Conservation (phyloP, 2,329 filamentous ascomycete genomes). For the Trichoderma sp. region DNA sequence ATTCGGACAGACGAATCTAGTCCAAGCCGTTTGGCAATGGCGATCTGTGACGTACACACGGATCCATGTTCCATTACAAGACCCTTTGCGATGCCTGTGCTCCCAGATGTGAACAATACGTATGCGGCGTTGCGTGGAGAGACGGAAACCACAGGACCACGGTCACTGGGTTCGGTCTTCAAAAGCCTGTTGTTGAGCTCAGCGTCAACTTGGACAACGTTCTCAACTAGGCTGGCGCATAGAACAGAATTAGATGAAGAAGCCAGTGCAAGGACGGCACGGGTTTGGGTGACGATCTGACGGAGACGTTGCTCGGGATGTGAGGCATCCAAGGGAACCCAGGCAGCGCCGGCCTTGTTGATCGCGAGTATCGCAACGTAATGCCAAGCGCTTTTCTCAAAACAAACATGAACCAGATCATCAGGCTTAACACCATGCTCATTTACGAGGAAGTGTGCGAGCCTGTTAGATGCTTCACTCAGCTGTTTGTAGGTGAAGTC, state of each 20-base stretch:
- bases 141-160: neutral
- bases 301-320: constrained; percentile 24
- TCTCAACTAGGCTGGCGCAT: constrained; percentile 26
- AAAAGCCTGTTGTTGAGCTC: constrained; percentile 3
- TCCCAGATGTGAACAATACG: constrained; percentile 18
- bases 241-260: constrained; percentile 27
- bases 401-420: constrained; percentile 32
- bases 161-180: neutral
- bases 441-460: constrained; percentile 20
- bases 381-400: constrained; percentile 35
- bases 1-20: constrained; percentile 13
- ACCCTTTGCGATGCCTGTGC: constrained; percentile 19
- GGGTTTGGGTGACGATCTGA: constrained; percentile 23
- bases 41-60: constrained; percentile 6
- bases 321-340: constrained; percentile 28
- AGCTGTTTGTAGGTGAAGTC: constrained; percentile 21
- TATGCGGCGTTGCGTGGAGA: constrained; percentile 16
- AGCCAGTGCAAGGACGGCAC: constrained; percentile 6
- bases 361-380: constrained; percentile 28
- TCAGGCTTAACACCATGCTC: neutral
- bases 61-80: constrained; percentile 22
- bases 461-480: constrained; percentile 12
- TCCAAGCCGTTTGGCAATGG: constrained; percentile 13
- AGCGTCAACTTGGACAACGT: constrained; percentile 19
- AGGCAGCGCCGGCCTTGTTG: constrained; percentile 29